Evolutionary conservation across 495 filamentous ascomycete species (phyloP).

Genomic region (Xylaria nigripes): DNA sequence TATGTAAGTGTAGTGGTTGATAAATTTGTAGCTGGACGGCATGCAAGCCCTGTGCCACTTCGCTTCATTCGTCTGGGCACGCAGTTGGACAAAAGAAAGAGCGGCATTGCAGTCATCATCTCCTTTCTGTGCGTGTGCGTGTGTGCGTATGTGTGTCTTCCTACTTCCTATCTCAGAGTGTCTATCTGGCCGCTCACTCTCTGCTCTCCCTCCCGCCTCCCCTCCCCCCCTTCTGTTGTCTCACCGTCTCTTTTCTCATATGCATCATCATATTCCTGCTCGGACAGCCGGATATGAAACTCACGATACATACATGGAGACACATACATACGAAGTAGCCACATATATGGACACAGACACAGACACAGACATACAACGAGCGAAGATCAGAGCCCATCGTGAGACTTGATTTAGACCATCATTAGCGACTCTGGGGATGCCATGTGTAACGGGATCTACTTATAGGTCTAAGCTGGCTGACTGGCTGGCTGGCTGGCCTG

Average conservation of each 20-base stretch:
- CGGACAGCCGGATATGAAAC: neutral
- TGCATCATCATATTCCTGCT: neutral
- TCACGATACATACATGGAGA: too few relatives aligned
- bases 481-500: neutral
- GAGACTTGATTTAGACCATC: neutral
- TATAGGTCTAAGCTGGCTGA: neutral
- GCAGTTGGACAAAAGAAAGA: neutral
- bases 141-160: too few relatives aligned
- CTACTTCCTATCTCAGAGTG: neutral
- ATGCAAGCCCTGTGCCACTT: constrained; percentile 8
- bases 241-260: neutral
- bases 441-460: constrained; percentile 11
- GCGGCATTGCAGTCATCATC: neutral
- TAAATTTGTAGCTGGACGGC: too few relatives aligned
- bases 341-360: too few relatives aligned
- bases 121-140: neutral
- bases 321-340: too few relatives aligned
- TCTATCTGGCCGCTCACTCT: too few relatives aligned
- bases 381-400: too few relatives aligned
- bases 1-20: neutral
- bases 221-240: neutral
- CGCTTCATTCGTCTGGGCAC: neutral
- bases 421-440: constrained; percentile 1
- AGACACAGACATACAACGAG: too few relatives aligned
- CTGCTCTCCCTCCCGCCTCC: neutral